Evolutionary conservation across 805 yeast species (phyloP).

Genomic region (Pichia occidentalis): DNA sequence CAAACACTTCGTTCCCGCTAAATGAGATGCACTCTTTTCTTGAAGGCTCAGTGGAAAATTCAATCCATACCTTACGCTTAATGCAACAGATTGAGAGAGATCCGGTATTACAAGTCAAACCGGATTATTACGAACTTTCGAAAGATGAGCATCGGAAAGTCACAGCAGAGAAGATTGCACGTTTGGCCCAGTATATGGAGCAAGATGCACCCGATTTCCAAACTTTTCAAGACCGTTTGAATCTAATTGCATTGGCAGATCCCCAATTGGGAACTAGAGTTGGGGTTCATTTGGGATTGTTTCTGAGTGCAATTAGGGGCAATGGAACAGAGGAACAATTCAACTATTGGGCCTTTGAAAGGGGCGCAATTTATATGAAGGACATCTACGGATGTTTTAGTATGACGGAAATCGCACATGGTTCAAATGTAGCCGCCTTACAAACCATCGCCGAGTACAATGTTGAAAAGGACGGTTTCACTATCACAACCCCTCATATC

Average conservation of each 20-base stretch:
- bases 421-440: slow-evolving; percentile 87
- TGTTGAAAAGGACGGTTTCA: slow-evolving; percentile 54
- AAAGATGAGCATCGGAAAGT: slow-evolving; percentile 52
- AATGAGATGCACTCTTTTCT: slow-evolving; percentile 48
- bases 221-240: slow-evolving; percentile 51
- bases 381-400: slow-evolving; percentile 82
- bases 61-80: slow-evolving; percentile 41
- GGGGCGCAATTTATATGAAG: slow-evolving; percentile 54
- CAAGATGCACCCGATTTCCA: slow-evolving; percentile 33
- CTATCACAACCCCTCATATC: slow-evolving; percentile 78
- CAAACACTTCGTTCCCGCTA: slow-evolving; percentile 34
- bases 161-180: slow-evolving; percentile 54
- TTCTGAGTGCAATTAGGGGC: slow-evolving; percentile 74
- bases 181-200: slow-evolving; percentile 56
- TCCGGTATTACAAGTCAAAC: slow-evolving; percentile 51
- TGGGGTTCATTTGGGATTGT: slow-evolving; percentile 85
- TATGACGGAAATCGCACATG: slow-evolving; percentile 92
- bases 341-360: slow-evolving; percentile 70
- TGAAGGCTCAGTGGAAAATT: slow-evolving; percentile 43
- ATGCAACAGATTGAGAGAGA: slow-evolving; percentile 60
- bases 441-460: slow-evolving; percentile 90
- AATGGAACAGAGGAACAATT: slow-evolving; percentile 83
- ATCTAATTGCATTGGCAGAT: slow-evolving; percentile 59
- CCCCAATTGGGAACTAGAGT: slow-evolving; percentile 76
- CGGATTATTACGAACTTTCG: slow-evolving; percentile 50